A percentile compares a stretch with the other conserved stretches of the same genome.
Evolutionary conservation across 2,329 filamentous ascomycete species (phyloP).

Genomic region (Colletotrichum incanum): DNA sequence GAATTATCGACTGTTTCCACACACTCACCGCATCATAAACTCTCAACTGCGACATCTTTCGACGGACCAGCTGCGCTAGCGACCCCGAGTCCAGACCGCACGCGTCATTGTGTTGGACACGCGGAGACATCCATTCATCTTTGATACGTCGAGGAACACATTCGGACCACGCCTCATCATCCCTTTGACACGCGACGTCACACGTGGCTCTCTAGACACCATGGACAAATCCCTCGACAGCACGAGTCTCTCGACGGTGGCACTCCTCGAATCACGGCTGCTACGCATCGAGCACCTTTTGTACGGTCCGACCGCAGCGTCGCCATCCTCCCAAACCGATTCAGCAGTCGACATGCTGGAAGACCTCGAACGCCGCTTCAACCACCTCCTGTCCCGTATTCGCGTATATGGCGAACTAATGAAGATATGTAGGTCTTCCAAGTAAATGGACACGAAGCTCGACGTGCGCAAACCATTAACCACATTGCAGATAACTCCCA

Average conservation of each 20-base stretch:
- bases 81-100: background rate
- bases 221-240: conserved; percentile 63
- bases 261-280: conserved; percentile 72
- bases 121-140: background rate
- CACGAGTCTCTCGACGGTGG: conserved; percentile 69
- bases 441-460: background rate
- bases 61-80: background rate
- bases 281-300: conserved; percentile 73
- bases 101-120: too few relatives aligned
- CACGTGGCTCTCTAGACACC: background rate
- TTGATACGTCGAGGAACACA: too few relatives aligned
- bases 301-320: conserved; percentile 61
- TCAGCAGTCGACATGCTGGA: conserved; percentile 63
- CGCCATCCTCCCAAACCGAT: conserved; percentile 53
- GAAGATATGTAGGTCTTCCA: conserved; percentile 67
- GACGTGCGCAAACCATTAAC: background rate
- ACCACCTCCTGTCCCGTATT: conserved; percentile 63
- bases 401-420: conserved; percentile 73
- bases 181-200: conserved; percentile 13
- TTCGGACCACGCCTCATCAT: background rate
- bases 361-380: conserved; percentile 70
- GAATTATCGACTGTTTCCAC: background rate
- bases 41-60: background rate
- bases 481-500: conserved; percentile 63
- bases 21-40: background rate